Percentiles rank a stretch among this genome's conserved stretches.
Evolutionary conservation across 495 filamentous ascomycete genomes (phyloP).

Genomic region (Penicillium malachiteum): DNA sequence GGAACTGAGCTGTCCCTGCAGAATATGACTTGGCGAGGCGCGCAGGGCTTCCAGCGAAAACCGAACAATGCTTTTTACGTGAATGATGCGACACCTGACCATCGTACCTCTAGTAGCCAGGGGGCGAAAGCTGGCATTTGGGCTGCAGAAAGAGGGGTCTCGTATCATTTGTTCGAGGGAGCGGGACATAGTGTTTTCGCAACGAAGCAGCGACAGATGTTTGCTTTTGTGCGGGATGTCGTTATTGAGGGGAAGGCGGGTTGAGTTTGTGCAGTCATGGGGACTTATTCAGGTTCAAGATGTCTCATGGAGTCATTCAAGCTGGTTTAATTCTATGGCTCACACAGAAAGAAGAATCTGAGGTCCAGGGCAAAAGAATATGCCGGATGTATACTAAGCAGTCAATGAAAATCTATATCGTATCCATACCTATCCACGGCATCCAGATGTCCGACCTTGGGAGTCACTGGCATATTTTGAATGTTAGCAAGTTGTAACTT

Average conservation of each 20-base stretch:
- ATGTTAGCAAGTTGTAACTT: neutral
- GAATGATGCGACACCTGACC: slow-evolving; percentile 26
- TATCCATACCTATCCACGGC: no score
- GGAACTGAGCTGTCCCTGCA: slow-evolving; percentile 39
- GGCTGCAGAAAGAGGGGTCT: slow-evolving; percentile 33
- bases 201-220: slow-evolving; percentile 38
- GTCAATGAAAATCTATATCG: no score
- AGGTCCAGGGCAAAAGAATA: no score
- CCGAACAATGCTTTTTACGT: slow-evolving; percentile 21
- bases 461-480: no score
- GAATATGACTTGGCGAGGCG: slow-evolving; percentile 42
- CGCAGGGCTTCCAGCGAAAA: slow-evolving; percentile 28
- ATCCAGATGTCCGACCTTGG: no score
- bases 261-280: neutral
- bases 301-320: neutral
- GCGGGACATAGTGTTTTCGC: slow-evolving; percentile 39
- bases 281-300: neutral
- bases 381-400: no score
- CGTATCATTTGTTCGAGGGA: slow-evolving; percentile 35
- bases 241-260: slow-evolving; percentile 21
- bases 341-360: no score
- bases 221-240: slow-evolving; percentile 40
- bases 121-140: slow-evolving; percentile 22
- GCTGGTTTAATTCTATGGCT: no score
- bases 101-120: neutral